Evolutionary conservation across 2,329 filamentous ascomycete species (phyloP), one percentile per base, ranked within the genome.

Genomic region (Sclerotiophoma versabilis): DNA sequence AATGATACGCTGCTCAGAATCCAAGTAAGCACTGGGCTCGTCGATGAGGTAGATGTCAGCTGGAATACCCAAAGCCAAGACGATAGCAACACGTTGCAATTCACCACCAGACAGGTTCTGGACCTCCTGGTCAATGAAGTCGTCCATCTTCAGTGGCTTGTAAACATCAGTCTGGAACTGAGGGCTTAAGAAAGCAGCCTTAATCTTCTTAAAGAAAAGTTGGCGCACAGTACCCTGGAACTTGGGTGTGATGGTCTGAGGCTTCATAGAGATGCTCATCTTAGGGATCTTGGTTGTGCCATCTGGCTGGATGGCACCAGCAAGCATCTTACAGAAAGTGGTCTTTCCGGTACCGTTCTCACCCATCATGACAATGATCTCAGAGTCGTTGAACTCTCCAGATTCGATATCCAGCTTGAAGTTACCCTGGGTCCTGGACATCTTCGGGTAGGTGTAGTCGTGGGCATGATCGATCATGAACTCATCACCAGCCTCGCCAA

Each of bases 131-230:
- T 99, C 95, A 72, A 99, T 98, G 78, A 99, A 99, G 75, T 98
- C 95, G 46, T 99, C 95, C 58, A 99, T 87, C 82, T 96, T 97
- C 58, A 99, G 86, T n/a, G 96, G 95, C 83, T 98, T 98, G 81
- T 98, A 96, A 53, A 99, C 96, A 76, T 99, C 95, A 12, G 95
- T 99, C 83, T 99, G 95, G 85, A 99, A 99, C 78, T 99, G 95
- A 25, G 95, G 95, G 66, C 88, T 95, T 69, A 99, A 78, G 86
- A 99, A 99, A 30, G 93, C 88, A 58, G 92, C 88, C 84, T 96
- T 96, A 80, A 99, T 99, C 82, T 95, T 93, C 88, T 99, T 99
- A 87, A 98, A 96, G 84, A 99, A 98, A 44, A 99, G 85, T 78
- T 97, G 92, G 60, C 95, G 92, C 54, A 99, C 95, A 32, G 93